Evolutionary conservation across 257 asterid genomes (phyloP).

Genomic region (Primulina eburnea): DNA sequence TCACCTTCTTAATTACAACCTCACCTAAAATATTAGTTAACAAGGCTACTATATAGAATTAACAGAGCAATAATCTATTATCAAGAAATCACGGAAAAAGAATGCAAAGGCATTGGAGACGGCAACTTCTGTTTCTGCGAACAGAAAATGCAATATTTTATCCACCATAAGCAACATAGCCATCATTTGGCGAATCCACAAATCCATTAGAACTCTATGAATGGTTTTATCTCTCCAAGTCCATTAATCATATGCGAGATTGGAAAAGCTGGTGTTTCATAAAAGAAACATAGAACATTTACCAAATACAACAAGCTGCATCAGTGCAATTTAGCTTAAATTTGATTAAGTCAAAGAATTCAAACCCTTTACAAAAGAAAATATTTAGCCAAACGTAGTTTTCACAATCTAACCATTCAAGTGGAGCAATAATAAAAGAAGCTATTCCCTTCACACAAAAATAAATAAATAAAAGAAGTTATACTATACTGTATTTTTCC

Average conservation of each 20-base stretch:
- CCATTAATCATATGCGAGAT: too few relatives aligned
- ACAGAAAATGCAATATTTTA: not conserved
- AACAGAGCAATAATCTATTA: not conserved
- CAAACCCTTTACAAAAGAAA: not conserved
- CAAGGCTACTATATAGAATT: constrained; percentile 1
- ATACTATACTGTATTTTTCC: too few relatives aligned
- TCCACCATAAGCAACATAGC: too few relatives aligned
- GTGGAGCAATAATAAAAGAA: not conserved
- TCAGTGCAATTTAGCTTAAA: not conserved
- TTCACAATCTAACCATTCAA: not conserved
- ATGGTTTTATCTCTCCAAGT: too few relatives aligned
- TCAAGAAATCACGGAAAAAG: not conserved
- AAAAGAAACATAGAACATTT: too few relatives aligned
- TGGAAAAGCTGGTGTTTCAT: too few relatives aligned
- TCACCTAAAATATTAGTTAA: not conserved
- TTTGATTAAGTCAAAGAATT: not conserved
- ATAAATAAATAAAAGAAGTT: too few relatives aligned
- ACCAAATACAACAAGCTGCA: not conserved
- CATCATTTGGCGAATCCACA: too few relatives aligned
- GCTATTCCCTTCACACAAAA: too few relatives aligned
- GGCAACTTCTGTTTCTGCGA: not conserved
- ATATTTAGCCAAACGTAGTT: not conserved
- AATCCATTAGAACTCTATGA: too few relatives aligned
- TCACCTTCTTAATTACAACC: not conserved
- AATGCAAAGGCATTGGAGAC: not conserved